Conservation (phyloP, 192 early-diverging fungal genomes). For the Coemansia sp. region DNA sequence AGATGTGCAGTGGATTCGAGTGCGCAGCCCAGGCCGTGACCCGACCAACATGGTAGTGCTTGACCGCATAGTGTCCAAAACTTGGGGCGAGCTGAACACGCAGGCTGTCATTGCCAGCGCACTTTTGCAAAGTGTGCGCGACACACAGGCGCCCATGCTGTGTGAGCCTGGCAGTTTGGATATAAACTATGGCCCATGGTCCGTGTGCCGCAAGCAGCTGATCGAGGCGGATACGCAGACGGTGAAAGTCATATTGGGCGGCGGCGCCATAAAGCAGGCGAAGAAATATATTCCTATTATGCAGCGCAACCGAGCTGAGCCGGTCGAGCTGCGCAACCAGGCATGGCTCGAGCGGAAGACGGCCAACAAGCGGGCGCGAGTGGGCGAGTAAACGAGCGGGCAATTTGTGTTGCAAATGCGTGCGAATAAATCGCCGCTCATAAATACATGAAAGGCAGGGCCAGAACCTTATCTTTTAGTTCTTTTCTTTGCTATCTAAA, state of each 20-base stretch:
- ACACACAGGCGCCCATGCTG: constrained; percentile 13
- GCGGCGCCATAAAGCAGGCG: constrained; percentile 25
- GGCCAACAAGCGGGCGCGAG: constrained; percentile 13
- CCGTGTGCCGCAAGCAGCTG: constrained; percentile 14
- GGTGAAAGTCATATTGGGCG: constrained; percentile 25
- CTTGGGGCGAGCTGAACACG: constrained; percentile 42
- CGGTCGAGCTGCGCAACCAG: constrained; percentile 43
- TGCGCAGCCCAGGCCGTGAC: constrained; percentile 35
- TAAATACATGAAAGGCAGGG: background rate
- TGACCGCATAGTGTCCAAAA: constrained; percentile 19
- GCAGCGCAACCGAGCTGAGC: constrained; percentile 39
- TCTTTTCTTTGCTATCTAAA: constrained; percentile 6
- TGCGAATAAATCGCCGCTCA: background rate
- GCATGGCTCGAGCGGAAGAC: constrained; percentile 50
- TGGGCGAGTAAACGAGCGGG: background rate
- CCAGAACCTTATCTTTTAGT: background rate
- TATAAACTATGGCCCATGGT: constrained; percentile 15
- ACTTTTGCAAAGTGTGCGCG: constrained; percentile 39
- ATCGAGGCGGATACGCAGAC: constrained; percentile 7
- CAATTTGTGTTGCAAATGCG: no score
- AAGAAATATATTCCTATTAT: constrained; percentile 39
- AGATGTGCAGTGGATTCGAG: constrained; percentile 62
- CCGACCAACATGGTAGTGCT: constrained; percentile 29
- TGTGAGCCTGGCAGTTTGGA: background rate
- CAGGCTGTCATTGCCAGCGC: constrained; percentile 38